Conservation (phyloP, 83 land plant species). For the Picea abies region DNA sequence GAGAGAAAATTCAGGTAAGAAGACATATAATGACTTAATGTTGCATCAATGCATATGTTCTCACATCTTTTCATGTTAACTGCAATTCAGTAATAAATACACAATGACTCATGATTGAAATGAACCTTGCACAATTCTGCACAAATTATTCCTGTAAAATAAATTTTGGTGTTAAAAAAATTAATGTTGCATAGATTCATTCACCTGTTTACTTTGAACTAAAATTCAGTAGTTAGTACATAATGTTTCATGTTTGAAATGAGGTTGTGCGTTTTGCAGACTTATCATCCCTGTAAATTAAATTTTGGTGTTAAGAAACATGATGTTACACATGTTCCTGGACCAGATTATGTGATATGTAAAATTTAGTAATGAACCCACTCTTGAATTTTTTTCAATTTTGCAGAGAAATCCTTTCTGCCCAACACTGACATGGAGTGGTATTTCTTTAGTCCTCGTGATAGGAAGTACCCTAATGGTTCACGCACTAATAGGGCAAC, state of each 20-base stretch:
- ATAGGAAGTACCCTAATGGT: constrained; percentile 72
- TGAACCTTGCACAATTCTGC: too few relatives aligned
- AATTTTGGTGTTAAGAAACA: not conserved
- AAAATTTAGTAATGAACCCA: not conserved
- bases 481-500: constrained; percentile 63
- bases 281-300: not conserved
- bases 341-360: not conserved
- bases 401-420: constrained; percentile 20
- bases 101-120: too few relatives aligned
- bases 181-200: too few relatives aligned
- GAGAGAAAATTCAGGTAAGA: not conserved
- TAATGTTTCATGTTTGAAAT: not conserved
- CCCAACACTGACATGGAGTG: constrained; percentile 39
- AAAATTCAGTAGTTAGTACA: not conserved
- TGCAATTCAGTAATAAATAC: too few relatives aligned
- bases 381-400: not conserved
- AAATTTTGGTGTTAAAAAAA: too few relatives aligned
- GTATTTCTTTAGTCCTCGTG: constrained; percentile 67
- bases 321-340: not conserved
- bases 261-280: not conserved
- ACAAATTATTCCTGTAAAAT: too few relatives aligned
- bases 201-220: too few relatives aligned
- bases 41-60: not conserved
- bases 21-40: not conserved
- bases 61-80: not conserved